These are phyloP conservation scores for Fusarium siculi DNA, from an alignment of 2,329 filamentous ascomycete species.

Conservation along the genomic window DNA sequence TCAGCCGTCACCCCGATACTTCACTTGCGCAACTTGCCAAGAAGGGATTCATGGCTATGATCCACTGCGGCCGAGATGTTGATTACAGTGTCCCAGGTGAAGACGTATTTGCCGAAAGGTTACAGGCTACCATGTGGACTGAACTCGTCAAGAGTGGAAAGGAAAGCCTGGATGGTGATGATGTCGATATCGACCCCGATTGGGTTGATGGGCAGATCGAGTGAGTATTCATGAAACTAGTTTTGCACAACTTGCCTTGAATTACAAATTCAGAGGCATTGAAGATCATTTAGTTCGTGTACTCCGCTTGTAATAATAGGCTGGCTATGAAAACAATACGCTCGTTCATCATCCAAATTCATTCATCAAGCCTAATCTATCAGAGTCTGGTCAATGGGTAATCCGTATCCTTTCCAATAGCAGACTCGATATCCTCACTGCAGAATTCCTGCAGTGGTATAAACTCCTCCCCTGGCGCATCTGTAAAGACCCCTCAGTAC, in stretches of 20 bases:
- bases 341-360: too few species aligned
- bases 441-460: slow-evolving; percentile 8
- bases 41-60: background rate
- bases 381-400: slow-evolving; percentile 32
- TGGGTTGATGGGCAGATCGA: background rate
- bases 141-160: background rate
- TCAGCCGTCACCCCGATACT: background rate
- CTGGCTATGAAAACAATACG: background rate
- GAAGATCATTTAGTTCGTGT: background rate
- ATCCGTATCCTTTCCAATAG: background rate
- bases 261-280: background rate
- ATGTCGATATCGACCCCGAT: background rate
- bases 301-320: background rate
- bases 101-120: background rate
- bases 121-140: background rate
- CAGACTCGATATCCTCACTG: background rate
- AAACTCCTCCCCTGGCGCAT: background rate
- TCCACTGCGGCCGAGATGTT: background rate
- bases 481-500: slow-evolving; percentile 23
- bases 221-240: background rate
- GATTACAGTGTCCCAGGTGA: background rate
- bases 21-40: background rate
- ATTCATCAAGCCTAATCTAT: background rate
- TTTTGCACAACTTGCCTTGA: background rate
- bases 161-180: background rate